Percentiles rank a stretch among this genome's conserved stretches.
Evolutionary conservation across 768 basidiomycete genomes (phyloP).

Genomic region (Trametes elegans): DNA sequence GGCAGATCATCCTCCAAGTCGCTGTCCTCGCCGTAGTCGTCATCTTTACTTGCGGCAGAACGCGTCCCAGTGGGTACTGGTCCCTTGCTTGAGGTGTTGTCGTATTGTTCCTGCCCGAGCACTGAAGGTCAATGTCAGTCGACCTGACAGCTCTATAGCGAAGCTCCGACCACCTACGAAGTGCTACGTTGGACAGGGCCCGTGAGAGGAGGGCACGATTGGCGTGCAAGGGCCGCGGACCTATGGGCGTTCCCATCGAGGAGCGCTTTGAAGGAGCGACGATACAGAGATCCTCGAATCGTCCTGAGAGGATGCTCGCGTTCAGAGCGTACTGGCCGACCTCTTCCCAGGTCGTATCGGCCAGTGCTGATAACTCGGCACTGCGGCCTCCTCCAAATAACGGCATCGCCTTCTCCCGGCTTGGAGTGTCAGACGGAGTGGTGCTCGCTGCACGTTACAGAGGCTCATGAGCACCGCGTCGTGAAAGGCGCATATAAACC

Average conservation of each 20-base stretch:
- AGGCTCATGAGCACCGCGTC: too few species aligned
- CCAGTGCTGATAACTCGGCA: too few species aligned
- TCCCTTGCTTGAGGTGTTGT: not conserved
- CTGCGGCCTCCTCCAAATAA: too few species aligned
- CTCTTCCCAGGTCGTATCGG: slow-evolving; percentile 7
- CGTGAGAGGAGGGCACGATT: not conserved
- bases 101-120: not conserved
- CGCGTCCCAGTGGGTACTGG: too few species aligned
- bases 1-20: slow-evolving; percentile 24
- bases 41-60: not conserved
- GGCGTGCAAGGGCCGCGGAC: not conserved
- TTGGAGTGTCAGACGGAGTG: too few species aligned
- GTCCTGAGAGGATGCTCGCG: slow-evolving; percentile 3
- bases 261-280: not conserved
- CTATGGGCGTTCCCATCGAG: not conserved
- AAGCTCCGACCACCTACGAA: not conserved
- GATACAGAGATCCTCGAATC: slow-evolving; percentile 2
- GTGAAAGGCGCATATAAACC: too few species aligned
- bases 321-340: slow-evolving; percentile 1
- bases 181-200: not conserved
- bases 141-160: not conserved
- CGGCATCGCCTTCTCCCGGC: too few species aligned
- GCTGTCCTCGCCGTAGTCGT: slow-evolving; percentile 21
- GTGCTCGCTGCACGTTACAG: too few species aligned
- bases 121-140: not conserved